Conservation (phyloP, 768 basidiomycete genomes). For the Galerina sulciceps region DNA sequence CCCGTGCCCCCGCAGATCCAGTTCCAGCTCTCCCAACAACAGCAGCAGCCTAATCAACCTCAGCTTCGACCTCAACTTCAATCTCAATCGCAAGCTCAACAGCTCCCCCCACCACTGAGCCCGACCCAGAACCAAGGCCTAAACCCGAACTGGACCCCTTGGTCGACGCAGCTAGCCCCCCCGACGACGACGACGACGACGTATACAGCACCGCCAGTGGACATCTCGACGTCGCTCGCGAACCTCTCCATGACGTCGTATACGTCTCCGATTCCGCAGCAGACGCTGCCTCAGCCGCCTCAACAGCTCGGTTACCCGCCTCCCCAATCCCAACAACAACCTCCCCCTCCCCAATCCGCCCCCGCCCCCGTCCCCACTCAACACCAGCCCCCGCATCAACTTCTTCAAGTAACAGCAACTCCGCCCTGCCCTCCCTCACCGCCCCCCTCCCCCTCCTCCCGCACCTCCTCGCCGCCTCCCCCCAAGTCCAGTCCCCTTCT, state of each 20-base stretch:
- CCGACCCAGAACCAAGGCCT: too few relatives aligned
- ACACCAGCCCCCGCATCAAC: conserved; percentile 53
- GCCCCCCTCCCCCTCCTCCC: conserved; percentile 70
- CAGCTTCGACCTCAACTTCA: too few relatives aligned
- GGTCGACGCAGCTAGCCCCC: conserved; percentile 15
- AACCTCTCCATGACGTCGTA: conserved; percentile 23
- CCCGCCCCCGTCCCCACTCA: conserved; percentile 25
- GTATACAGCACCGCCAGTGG: conserved; percentile 15
- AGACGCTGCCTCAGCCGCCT: conserved; percentile 36
- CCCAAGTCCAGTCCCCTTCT: conserved; percentile 54
- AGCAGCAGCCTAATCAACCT: too few relatives aligned
- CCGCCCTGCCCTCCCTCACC: conserved; percentile 59
- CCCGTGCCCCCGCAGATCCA: too few relatives aligned
- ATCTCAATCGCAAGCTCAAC: too few relatives aligned
- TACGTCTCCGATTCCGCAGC: conserved; percentile 38
- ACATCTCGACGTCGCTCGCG: conserved; percentile 28
- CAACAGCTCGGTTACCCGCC: conserved; percentile 43
- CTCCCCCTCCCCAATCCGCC: conserved; percentile 7
- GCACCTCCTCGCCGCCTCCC: conserved; percentile 55
- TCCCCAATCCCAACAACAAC: conserved; percentile 8
- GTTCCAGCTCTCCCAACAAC: too few relatives aligned
- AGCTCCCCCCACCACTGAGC: too few relatives aligned
- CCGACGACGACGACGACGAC: conserved; percentile 18
- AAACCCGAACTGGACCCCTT: neutral
- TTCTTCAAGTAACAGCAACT: conserved; percentile 44